Evolutionary conservation across 1,284 basidiomycete genomes (phyloP).

Genomic region (Volvariella surrecta): DNA sequence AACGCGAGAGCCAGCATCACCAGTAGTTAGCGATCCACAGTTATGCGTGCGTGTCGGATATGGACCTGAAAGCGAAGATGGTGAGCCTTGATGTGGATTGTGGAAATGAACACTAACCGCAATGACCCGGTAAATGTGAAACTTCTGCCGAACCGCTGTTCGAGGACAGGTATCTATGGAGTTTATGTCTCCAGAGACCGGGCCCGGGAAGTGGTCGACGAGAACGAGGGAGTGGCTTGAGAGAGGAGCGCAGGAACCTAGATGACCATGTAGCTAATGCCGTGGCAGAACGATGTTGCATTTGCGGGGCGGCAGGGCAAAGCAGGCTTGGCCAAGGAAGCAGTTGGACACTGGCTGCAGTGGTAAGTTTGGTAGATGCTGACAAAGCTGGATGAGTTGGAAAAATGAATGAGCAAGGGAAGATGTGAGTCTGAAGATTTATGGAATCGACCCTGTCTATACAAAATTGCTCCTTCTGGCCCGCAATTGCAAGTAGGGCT

Average conservation of each 20-base stretch:
- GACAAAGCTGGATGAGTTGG: background rate
- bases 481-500: too few species aligned
- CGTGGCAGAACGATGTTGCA: too few species aligned
- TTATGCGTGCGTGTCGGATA: conserved; percentile 58
- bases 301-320: background rate
- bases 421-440: background rate
- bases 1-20: conserved; percentile 50
- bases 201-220: conserved; percentile 8
- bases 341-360: background rate
- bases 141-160: too few species aligned
- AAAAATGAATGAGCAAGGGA: background rate
- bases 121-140: conserved; percentile 15
- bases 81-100: conserved; percentile 9
- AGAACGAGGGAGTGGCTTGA: too few species aligned
- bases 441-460: too few species aligned
- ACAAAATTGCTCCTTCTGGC: too few species aligned
- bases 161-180: too few species aligned
- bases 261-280: too few species aligned
- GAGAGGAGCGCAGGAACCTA: too few species aligned
- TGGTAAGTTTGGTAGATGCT: background rate
- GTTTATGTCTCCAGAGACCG: conserved; percentile 1
- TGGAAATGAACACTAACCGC: conserved; percentile 19
- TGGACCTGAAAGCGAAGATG: conserved; percentile 34
- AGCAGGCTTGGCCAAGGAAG: background rate
- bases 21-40: conserved; percentile 51